Evolutionary conservation across 495 filamentous ascomycete species (phyloP).

Genomic region (Xylaria cubensis): DNA sequence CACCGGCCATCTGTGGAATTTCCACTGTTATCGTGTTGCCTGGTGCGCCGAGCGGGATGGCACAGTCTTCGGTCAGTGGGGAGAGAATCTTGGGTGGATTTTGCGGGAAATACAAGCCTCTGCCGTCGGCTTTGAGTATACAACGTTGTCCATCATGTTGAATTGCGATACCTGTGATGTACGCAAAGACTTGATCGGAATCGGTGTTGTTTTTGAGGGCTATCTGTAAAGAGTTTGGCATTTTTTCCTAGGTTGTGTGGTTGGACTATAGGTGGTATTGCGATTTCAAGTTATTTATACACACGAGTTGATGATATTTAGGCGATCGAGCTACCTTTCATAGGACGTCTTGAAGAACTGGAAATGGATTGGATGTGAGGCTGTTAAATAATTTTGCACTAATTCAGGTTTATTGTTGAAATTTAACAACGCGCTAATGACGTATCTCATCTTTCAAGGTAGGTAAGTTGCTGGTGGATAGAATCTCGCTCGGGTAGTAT

Average conservation of each 20-base stretch:
- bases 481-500: slow-evolving; percentile 1
- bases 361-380: not conserved
- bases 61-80: slow-evolving; percentile 65
- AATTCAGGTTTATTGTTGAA: slow-evolving; percentile 9
- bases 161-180: slow-evolving; percentile 54
- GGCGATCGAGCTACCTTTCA: not conserved
- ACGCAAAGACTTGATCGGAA: slow-evolving; percentile 44
- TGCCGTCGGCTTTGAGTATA: slow-evolving; percentile 44
- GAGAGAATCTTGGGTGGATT: slow-evolving; percentile 47
- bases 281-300: not conserved
- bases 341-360: not conserved
- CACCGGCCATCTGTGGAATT: slow-evolving; percentile 74
- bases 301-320: not conserved
- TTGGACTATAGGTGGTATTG: not conserved
- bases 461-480: not conserved
- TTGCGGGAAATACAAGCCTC: slow-evolving; percentile 46
- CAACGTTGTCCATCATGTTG: slow-evolving; percentile 45
- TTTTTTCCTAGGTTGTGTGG: slow-evolving; percentile 29
- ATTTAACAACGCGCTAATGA: slow-evolving; percentile 12
- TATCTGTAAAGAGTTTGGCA: slow-evolving; percentile 50
- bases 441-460: not conserved
- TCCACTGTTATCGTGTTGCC: slow-evolving; percentile 65
- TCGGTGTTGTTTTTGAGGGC: slow-evolving; percentile 47
- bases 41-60: slow-evolving; percentile 68
- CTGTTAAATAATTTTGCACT: too few species aligned